phyloP scores from a whole-genome alignment of 441 rosid species.

The Gossypium lobatum region DNA sequence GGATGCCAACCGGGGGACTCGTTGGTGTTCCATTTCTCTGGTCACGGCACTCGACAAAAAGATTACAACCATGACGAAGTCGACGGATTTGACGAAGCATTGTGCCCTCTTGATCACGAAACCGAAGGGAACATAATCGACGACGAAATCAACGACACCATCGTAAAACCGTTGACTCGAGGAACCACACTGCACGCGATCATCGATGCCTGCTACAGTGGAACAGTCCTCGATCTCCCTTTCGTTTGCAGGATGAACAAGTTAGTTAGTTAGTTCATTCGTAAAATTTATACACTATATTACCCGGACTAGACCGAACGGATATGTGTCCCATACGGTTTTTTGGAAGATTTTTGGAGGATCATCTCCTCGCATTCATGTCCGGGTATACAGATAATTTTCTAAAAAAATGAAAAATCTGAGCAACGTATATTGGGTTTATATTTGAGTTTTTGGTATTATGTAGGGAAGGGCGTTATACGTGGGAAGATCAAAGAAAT shows the following conservation, averaged over 20 bases:
- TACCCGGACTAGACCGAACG: not conserved
- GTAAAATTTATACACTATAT: not conserved
- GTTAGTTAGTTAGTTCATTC: constrained; percentile 20
- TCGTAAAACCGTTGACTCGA: constrained; percentile 60
- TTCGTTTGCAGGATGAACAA: constrained; percentile 59
- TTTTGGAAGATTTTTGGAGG: too few relatives aligned
- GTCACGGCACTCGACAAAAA: constrained; percentile 59
- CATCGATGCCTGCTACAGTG: constrained; percentile 69
- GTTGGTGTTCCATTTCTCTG: constrained; percentile 72
- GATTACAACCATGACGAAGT: constrained; percentile 50
- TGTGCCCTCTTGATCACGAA: constrained; percentile 74
- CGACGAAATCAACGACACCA: constrained; percentile 57
- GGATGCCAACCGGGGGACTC: constrained; percentile 69
- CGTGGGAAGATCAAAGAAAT: constrained; percentile 53
- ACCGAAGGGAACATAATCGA: constrained; percentile 62
- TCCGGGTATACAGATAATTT: too few relatives aligned
- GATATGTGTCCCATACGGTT: too few relatives aligned
- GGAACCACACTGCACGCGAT: constrained; percentile 68
- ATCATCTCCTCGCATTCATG: too few relatives aligned
- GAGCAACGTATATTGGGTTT: too few relatives aligned
- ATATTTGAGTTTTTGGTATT: too few relatives aligned
- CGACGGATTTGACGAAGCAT: constrained; percentile 66
- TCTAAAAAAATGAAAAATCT: too few relatives aligned
- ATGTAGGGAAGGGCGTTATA: constrained; percentile 42
- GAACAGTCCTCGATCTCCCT: constrained; percentile 68